These are phyloP conservation scores for Scheffersomyces stambukii DNA, from an alignment of 1,139 yeast species.

Conservation along the genomic window DNA sequence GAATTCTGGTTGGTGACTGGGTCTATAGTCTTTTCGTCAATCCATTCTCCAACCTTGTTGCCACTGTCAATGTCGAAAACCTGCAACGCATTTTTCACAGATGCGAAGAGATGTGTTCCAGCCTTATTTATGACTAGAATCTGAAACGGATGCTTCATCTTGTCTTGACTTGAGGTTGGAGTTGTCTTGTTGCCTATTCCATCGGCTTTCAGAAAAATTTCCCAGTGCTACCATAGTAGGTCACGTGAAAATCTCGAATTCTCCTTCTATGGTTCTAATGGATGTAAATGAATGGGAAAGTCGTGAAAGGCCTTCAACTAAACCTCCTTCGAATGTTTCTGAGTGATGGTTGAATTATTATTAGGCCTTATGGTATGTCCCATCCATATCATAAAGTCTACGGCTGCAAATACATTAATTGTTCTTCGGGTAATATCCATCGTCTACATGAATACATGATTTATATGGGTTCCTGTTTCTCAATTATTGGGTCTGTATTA, in stretches of 20 bases:
- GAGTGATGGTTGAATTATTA: no score
- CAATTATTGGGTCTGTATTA: no score
- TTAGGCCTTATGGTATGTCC: no score
- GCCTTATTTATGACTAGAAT: constrained; percentile 38
- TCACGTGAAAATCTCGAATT: neutral
- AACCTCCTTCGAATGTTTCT: no score
- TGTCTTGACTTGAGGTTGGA: neutral
- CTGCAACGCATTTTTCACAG: constrained; percentile 54
- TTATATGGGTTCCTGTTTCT: no score
- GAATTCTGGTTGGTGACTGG: constrained; percentile 28
- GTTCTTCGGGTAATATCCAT: no score
- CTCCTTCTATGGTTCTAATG: no score
- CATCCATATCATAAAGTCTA: no score
- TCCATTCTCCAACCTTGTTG: constrained; percentile 50
- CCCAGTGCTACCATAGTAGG: neutral
- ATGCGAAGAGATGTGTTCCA: constrained; percentile 48
- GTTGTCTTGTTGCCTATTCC: neutral
- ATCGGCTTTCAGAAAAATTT: neutral
- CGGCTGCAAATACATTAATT: no score
- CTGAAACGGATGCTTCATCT: constrained; percentile 70
- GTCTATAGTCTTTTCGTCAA: constrained; percentile 32
- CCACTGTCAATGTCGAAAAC: constrained; percentile 40
- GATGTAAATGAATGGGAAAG: no score
- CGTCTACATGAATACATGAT: no score
- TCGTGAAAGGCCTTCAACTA: no score